phyloP scores from a whole-genome alignment of 1,284 basidiomycete genomes.

The Fistulina hepatica region DNA sequence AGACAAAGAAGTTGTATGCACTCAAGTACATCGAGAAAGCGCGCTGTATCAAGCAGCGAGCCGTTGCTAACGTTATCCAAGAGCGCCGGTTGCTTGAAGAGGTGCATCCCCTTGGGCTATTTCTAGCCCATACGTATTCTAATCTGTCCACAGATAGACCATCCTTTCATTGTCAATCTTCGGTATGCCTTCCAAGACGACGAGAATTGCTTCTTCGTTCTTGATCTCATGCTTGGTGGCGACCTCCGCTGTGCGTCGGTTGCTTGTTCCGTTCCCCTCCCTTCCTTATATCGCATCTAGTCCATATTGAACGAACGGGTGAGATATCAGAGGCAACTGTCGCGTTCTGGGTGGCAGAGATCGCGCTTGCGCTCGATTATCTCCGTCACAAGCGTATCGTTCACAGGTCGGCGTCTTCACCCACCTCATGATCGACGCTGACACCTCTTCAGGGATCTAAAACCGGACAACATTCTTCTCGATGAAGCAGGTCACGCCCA shows the following conservation, averaged over 20 bases:
- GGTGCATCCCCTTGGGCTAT: conserved; percentile 32
- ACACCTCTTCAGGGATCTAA: conserved; percentile 71
- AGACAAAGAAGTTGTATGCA: conserved; percentile 85
- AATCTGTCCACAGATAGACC: conserved; percentile 61
- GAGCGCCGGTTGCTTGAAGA: conserved; percentile 85
- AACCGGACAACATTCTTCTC: conserved; percentile 94
- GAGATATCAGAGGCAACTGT: conserved; percentile 74
- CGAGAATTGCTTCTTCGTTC: conserved; percentile 94
- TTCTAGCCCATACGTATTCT: conserved; percentile 18
- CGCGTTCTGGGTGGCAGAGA: conserved; percentile 84
- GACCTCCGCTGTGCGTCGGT: conserved; percentile 74
- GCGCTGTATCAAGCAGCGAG: conserved; percentile 84
- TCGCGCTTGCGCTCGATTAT: conserved; percentile 79
- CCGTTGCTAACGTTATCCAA: conserved; percentile 90
- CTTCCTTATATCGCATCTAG: conserved; percentile 28
- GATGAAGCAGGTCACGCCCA: conserved; percentile 91
- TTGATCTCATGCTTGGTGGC: conserved; percentile 94
- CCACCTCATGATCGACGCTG: conserved; percentile 25
- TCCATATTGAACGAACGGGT: conserved; percentile 80
- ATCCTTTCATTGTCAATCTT: conserved; percentile 88
- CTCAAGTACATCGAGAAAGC: conserved; percentile 98
- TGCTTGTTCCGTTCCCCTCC: conserved; percentile 8
- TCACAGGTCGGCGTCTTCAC: conserved; percentile 62
- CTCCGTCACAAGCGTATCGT: conserved; percentile 88
- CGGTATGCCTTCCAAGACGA: conserved; percentile 98